Percentiles rank a stretch among this genome's conserved stretches.
phyloP scores from a whole-genome alignment of 768 basidiomycete species.

The Trametes punicea region DNA sequence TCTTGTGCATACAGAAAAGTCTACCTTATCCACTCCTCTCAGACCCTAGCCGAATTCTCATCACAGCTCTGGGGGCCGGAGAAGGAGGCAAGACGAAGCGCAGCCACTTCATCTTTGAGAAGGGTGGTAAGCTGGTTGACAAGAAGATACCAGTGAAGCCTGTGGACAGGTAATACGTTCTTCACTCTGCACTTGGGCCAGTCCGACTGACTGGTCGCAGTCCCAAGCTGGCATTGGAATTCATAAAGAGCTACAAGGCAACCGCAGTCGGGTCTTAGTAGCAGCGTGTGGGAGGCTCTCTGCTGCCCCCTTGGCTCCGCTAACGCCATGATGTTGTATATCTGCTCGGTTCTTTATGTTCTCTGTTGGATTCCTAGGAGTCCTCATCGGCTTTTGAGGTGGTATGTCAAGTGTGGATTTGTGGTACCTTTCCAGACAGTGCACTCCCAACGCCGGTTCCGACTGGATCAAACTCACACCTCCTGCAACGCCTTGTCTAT shows the following conservation, averaged over 20 bases:
- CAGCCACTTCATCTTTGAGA: conserved; percentile 91
- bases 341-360: too few relatives aligned
- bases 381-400: too few relatives aligned
- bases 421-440: too few relatives aligned
- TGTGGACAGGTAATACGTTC: conserved; percentile 61
- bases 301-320: too few relatives aligned
- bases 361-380: too few relatives aligned
- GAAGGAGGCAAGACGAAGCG: conserved; percentile 82
- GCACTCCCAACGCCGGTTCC: too few relatives aligned
- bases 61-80: conserved; percentile 78
- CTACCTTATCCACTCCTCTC: conserved; percentile 86
- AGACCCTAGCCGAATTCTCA: conserved; percentile 79
- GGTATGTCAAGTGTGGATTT: too few relatives aligned
- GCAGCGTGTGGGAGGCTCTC: too few relatives aligned
- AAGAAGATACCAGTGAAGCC: conserved; percentile 86
- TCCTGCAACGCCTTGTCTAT: too few relatives aligned
- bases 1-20: conserved; percentile 51
- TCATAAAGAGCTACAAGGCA: conserved; percentile 47
- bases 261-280: background rate
- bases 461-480: too few relatives aligned
- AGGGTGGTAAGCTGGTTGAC: conserved; percentile 85
- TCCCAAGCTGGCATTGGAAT: conserved; percentile 62
- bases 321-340: too few relatives aligned
- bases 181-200: background rate
- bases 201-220: conserved; percentile 33